A percentile compares a stretch with the other conserved stretches of the same genome.
Conservation (phyloP, 2,329 filamentous ascomycete species). For the Massarina eburnea region DNA sequence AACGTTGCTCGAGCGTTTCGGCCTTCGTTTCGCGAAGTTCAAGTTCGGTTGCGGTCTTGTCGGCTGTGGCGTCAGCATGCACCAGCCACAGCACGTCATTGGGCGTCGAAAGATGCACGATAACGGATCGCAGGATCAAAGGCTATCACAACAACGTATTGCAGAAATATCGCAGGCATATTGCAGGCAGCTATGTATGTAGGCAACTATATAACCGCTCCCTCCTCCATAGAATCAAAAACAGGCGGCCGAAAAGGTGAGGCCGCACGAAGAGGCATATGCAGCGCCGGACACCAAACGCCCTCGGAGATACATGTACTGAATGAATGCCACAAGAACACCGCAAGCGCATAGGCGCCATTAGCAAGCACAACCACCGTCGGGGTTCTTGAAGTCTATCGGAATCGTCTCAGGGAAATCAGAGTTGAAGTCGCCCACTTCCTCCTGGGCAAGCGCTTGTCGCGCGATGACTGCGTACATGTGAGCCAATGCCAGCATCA, state of each 20-base stretch:
- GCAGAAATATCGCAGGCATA: neutral
- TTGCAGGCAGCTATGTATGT: conserved; percentile 9
- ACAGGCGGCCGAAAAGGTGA: conserved; percentile 1
- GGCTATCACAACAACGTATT: neutral
- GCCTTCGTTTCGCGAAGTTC: neutral
- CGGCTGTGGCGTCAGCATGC: neutral
- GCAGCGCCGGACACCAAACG: conserved; percentile 34
- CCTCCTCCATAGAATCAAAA: neutral
- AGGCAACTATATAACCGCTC: conserved; percentile 7
- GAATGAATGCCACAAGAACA: conserved; percentile 1
- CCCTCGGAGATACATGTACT: conserved; percentile 9
- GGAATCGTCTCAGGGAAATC: conserved; percentile 98
- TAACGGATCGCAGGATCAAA: neutral
- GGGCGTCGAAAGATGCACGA: neutral
- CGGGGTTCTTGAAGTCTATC: conserved; percentile 92
- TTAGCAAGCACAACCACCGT: conserved; percentile 89
- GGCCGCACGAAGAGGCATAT: conserved; percentile 10
- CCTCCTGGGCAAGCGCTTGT: conserved; percentile 93
- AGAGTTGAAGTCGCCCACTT: conserved; percentile 95
- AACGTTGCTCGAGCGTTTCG: neutral
- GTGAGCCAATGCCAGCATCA: neutral
- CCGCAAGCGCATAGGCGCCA: neutral
- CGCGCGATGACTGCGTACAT: conserved; percentile 77
- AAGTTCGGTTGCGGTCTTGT: neutral
- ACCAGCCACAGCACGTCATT: neutral